phyloP scores from a whole-genome alignment of 257 asterid genomes.

The Petunia axillaris region DNA sequence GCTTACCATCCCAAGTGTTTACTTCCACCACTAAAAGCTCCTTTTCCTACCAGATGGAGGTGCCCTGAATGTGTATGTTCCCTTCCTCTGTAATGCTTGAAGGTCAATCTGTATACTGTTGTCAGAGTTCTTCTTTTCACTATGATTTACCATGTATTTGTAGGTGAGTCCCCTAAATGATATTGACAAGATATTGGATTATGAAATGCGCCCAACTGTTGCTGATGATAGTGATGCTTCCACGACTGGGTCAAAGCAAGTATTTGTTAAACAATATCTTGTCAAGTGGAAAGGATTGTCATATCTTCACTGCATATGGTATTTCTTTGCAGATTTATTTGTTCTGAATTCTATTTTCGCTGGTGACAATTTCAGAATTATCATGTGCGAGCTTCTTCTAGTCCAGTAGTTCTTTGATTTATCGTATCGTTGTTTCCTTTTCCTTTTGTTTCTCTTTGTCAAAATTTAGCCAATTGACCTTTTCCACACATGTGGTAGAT shows the following conservation, averaged over 20 bases:
- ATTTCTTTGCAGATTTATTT: conserved; percentile 24
- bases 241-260: conserved; percentile 72
- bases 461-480: background rate
- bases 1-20: conserved; percentile 86
- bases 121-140: conserved; percentile 19
- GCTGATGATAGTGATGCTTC: conserved; percentile 71
- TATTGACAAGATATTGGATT: conserved; percentile 88
- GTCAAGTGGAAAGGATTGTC: conserved; percentile 97
- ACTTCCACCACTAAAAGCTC: conserved; percentile 64
- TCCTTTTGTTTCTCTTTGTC: background rate
- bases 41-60: conserved; percentile 77
- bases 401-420: conserved; percentile 17
- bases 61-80: conserved; percentile 96
- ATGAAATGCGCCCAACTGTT: conserved; percentile 87
- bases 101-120: background rate
- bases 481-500: background rate
- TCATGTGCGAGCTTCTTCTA: conserved; percentile 25
- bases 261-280: conserved; percentile 83
- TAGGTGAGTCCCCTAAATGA: conserved; percentile 89
- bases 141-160: conserved; percentile 12
- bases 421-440: background rate
- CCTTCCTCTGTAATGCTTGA: conserved; percentile 1
- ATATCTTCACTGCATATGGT: conserved; percentile 96
- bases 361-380: background rate
- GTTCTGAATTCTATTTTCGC: background rate